phyloP scores from a whole-genome alignment of 495 filamentous ascomycete species.

The Cudoniella acicularis region DNA sequence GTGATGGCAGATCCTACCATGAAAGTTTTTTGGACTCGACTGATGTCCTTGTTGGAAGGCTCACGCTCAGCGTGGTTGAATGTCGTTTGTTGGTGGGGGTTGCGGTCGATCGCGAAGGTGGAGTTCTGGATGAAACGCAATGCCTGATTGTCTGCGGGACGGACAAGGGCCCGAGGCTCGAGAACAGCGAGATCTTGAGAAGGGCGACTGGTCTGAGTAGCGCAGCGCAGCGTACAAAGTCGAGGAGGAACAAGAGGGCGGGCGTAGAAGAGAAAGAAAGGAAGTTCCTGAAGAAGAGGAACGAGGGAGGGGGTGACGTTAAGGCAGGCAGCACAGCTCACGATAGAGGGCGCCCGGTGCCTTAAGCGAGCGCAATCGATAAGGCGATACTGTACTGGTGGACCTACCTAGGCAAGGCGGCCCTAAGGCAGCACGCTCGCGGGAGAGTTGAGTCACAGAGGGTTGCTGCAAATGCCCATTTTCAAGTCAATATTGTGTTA shows the following conservation, averaged over 20 bases:
- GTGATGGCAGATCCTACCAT: not conserved
- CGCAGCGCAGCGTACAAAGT: not conserved
- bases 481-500: no score
- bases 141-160: not conserved
- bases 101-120: not conserved
- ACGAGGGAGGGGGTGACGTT: not conserved
- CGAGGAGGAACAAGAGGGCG: not conserved
- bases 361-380: conserved; percentile 6
- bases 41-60: not conserved
- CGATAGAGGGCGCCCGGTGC: not conserved
- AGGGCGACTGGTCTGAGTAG: not conserved
- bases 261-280: not conserved
- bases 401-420: not conserved
- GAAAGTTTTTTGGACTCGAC: not conserved
- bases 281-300: not conserved
- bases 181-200: not conserved
- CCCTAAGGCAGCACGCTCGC: not conserved
- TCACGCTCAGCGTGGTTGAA: not conserved
- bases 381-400: not conserved
- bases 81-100: not conserved
- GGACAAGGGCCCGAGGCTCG: not conserved
- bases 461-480: no score
- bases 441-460: not conserved
- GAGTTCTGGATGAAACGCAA: not conserved
- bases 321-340: not conserved